Conservation (phyloP, 2,329 filamentous ascomycete species). For the Paecilomyces niveus region DNA sequence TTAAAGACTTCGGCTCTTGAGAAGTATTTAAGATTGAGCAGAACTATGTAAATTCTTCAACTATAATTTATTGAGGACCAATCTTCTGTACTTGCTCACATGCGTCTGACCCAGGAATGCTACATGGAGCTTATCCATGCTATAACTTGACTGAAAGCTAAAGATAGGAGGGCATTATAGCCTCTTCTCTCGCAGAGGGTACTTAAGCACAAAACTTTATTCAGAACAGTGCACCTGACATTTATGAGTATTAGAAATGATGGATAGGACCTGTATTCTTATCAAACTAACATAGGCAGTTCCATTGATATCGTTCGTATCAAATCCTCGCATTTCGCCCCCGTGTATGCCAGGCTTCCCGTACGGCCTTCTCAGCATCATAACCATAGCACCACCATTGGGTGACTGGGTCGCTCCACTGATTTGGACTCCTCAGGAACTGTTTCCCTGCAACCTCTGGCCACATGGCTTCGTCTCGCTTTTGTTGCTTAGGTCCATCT, state of each 20-base stretch:
- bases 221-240: too few species aligned
- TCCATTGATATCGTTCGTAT: neutral
- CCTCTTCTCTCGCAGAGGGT: too few species aligned
- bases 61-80: too few species aligned
- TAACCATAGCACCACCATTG: conserved; percentile 45
- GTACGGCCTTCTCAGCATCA: conserved; percentile 36
- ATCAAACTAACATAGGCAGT: neutral
- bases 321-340: neutral
- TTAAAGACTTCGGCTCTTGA: too few species aligned
- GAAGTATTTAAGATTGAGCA: too few species aligned
- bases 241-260: neutral
- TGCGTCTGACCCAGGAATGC: too few species aligned
- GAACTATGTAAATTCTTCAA: too few species aligned
- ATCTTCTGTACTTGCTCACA: too few species aligned
- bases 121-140: too few species aligned
- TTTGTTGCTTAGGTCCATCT: conserved; percentile 36
- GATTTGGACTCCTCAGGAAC: conserved; percentile 38
- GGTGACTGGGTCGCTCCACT: conserved; percentile 43
- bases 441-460: conserved; percentile 32
- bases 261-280: neutral
- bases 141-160: too few species aligned
- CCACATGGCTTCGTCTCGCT: conserved; percentile 36
- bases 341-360: conserved; percentile 17
- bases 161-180: too few species aligned
- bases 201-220: too few species aligned